Conservation (phyloP, 305 asterid genomes). For the Caryopteris hybrid region DNA sequence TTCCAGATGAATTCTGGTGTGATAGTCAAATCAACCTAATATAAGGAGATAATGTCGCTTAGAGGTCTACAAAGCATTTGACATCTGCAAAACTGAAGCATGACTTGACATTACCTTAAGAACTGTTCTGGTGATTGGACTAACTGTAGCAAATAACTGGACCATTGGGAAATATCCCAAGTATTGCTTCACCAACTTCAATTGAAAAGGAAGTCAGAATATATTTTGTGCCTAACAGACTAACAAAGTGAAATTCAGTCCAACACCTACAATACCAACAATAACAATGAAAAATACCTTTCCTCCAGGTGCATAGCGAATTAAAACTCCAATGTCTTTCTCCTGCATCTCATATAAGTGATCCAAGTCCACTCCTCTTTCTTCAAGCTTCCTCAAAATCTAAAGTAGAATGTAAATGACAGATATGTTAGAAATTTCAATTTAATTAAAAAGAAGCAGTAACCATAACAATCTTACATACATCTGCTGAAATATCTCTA, state of each 20-base stretch:
- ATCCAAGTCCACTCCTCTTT: constrained; percentile 74
- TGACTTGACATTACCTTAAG: constrained; percentile 63
- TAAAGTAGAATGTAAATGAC: constrained; percentile 31
- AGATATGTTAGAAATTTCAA: constrained; percentile 5
- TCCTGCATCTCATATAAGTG: constrained; percentile 84
- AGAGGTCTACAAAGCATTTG: constrained; percentile 13
- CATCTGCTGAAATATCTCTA: constrained; percentile 81
- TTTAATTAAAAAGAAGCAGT: constrained; percentile 11
- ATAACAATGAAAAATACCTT: constrained; percentile 50
- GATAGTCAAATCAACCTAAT: constrained; percentile 80
- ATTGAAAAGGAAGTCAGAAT: constrained; percentile 23
- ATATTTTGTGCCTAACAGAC: constrained; percentile 12
- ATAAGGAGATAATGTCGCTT: constrained; percentile 16
- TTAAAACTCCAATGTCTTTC: constrained; percentile 90
- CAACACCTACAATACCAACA: constrained; percentile 18
- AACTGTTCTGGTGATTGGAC: constrained; percentile 98
- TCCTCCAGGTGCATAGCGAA: constrained; percentile 97
- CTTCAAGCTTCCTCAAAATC: constrained; percentile 95
- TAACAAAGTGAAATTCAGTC: constrained; percentile 1
- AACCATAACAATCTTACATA: constrained; percentile 18
- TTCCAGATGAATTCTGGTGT: constrained; percentile 87
- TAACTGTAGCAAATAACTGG: constrained; percentile 79
- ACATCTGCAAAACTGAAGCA: constrained; percentile 16
- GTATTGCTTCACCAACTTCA: constrained; percentile 83
- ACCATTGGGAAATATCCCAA: constrained; percentile 86